Evolutionary conservation across 169 alveolate species (phyloP).

Genomic region (Cryptosporidium ubiquitum): DNA sequence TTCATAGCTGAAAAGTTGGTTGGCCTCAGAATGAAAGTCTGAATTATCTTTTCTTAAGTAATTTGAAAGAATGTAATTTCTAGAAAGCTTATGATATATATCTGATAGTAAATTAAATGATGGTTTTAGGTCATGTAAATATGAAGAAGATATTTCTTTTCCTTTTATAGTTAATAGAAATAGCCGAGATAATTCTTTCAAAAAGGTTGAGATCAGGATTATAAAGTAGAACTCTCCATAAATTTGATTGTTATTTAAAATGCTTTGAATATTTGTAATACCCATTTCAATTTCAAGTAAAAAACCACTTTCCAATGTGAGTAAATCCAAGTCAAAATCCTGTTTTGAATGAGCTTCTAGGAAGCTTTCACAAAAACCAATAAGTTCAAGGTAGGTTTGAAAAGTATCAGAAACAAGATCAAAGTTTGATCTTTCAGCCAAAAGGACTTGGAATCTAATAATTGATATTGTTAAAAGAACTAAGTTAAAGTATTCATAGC

Average conservation of each 20-base stretch:
- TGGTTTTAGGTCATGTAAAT: neutral
- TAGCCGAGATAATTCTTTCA: conserved; percentile 24
- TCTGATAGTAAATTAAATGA: neutral
- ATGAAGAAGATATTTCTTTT: neutral
- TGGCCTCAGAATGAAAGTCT: neutral
- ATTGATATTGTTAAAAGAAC: conserved; percentile 4
- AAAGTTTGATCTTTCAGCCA: neutral
- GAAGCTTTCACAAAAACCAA: neutral
- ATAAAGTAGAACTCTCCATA: conserved; percentile 18
- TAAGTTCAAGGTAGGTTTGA: neutral
- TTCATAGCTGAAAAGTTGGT: conserved; percentile 22
- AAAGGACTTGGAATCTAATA: conserved; percentile 11
- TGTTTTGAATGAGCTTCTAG: neutral
- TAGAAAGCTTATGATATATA: neutral
- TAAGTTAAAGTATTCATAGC: neutral
- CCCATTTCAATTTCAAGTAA: conserved; percentile 62
- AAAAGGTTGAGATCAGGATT: conserved; percentile 17
- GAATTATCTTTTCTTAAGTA: neutral
- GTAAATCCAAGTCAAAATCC: neutral
- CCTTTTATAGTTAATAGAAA: neutral
- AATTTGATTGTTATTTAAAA: neutral
- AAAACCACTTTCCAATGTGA: conserved; percentile 23
- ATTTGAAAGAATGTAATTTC: neutral
- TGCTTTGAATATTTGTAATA: neutral
- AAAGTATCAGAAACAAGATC: neutral